Evolutionary conservation across 2,329 filamentous ascomycete genomes (phyloP).

Genomic region (Neodidymelliopsis sp.): DNA sequence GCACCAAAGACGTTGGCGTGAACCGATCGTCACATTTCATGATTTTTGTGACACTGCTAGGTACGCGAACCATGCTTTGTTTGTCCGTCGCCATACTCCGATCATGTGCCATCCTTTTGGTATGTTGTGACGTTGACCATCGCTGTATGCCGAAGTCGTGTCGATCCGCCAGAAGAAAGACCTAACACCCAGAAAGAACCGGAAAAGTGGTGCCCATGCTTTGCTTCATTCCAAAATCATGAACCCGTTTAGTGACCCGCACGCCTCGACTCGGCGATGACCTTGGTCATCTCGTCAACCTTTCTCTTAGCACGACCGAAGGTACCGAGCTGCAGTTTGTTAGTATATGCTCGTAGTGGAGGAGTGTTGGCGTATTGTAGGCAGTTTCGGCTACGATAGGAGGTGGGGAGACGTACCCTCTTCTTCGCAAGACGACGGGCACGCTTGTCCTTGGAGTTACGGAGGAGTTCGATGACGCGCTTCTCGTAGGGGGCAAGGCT

Average conservation of each 20-base stretch:
- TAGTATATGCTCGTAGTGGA: constrained; percentile 30
- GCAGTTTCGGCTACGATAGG: constrained; percentile 3
- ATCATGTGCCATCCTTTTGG: constrained; percentile 42
- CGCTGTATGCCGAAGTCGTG: constrained; percentile 36
- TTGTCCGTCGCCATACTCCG: constrained; percentile 45
- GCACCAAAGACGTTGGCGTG: constrained; percentile 36
- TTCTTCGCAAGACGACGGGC: constrained; percentile 99
- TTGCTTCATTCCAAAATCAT: constrained; percentile 36
- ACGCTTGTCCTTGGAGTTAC: constrained; percentile 99
- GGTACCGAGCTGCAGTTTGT: constrained; percentile 79
- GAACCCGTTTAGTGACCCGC: constrained; percentile 67
- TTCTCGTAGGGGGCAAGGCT: constrained; percentile 72
- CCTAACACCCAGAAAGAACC: constrained; percentile 47
- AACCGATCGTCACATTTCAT: constrained; percentile 49
- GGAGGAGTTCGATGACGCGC: constrained; percentile 97
- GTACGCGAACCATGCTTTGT: constrained; percentile 36
- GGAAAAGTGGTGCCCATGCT: constrained; percentile 41
- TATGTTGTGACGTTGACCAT: constrained; percentile 32
- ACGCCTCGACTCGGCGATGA: constrained; percentile 95
- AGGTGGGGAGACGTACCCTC: constrained; percentile 70
- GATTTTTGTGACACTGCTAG: constrained; percentile 47
- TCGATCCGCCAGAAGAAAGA: constrained; percentile 44
- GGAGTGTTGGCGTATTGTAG: neutral
- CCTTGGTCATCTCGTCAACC: constrained; percentile 98
- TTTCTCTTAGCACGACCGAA: constrained; percentile 99